These are phyloP conservation scores for Cochlearia excelsa DNA, from an alignment of 345 rosid species.

Conservation along the genomic window DNA sequence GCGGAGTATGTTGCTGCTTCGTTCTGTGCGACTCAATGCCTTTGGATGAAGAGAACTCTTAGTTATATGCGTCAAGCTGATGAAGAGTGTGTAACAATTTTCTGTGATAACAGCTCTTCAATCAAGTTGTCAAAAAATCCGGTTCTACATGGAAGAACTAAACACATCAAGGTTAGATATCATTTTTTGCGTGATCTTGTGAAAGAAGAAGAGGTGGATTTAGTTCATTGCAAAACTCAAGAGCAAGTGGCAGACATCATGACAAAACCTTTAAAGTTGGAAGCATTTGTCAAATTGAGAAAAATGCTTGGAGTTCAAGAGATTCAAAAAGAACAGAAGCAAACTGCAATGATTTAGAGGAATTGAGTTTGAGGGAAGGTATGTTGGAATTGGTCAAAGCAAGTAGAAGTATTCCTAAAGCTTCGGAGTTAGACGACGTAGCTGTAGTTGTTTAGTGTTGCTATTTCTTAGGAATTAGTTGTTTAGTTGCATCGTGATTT, in stretches of 20 bases:
- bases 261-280: neutral
- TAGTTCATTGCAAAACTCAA: neutral
- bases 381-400: too few relatives aligned
- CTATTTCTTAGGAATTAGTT: too few relatives aligned
- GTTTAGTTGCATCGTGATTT: too few relatives aligned
- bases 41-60: neutral
- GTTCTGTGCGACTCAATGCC: neutral
- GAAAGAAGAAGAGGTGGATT: neutral
- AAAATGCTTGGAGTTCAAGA: neutral
- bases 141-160: neutral
- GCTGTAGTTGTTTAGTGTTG: too few relatives aligned
- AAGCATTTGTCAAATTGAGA: neutral
- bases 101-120: neutral
- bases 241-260: neutral
- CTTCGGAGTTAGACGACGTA: too few relatives aligned
- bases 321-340: too few relatives aligned
- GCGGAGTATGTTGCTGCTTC: neutral
- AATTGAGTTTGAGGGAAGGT: too few relatives aligned
- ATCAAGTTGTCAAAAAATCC: neutral
- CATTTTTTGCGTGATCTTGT: neutral
- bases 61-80: neutral
- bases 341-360: too few relatives aligned
- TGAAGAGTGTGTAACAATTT: neutral
- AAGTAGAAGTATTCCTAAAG: too few relatives aligned
- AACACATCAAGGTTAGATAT: neutral